Conservation (phyloP, 2,329 filamentous ascomycete genomes). For the Exophiala mesophila region DNA sequence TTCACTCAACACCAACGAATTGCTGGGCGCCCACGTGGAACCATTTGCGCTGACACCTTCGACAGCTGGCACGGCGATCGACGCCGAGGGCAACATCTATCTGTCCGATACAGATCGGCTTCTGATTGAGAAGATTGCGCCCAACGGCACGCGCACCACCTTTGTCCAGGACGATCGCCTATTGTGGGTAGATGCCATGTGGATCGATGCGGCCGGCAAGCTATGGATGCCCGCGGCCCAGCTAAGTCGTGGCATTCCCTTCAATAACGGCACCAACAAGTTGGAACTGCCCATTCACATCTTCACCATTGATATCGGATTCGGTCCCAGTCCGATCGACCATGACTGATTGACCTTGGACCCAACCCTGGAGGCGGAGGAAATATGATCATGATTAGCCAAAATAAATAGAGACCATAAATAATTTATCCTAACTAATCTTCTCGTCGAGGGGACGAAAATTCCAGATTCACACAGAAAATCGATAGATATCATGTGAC, state of each 20-base stretch:
- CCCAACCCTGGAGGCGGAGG: too few relatives aligned
- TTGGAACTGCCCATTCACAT: slow-evolving; percentile 12
- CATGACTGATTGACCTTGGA: slow-evolving; percentile 14
- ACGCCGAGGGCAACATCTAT: slow-evolving; percentile 37
- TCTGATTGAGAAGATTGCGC: slow-evolving; percentile 15
- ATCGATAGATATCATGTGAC: too few relatives aligned
- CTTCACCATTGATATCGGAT: slow-evolving; percentile 15
- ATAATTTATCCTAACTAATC: too few relatives aligned
- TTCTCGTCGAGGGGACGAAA: too few relatives aligned
- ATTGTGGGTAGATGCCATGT: slow-evolving; percentile 19
- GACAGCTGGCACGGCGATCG: slow-evolving; percentile 37
- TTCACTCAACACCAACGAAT: slow-evolving; percentile 26
- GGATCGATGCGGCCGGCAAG: slow-evolving; percentile 13
- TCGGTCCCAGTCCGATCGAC: slow-evolving; percentile 12
- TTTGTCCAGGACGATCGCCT: slow-evolving; percentile 15
- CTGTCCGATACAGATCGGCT: slow-evolving; percentile 32
- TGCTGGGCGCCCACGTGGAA: slow-evolving; percentile 27
- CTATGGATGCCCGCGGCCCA: slow-evolving; percentile 20
- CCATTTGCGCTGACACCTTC: slow-evolving; percentile 34
- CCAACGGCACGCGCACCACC: slow-evolving; percentile 13
- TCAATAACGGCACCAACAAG: slow-evolving; percentile 10
- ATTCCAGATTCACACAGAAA: too few relatives aligned
- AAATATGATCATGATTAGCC: too few relatives aligned
- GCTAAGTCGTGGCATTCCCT: slow-evolving; percentile 14
- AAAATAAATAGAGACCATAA: too few relatives aligned